These are phyloP conservation scores for Aspergillus sp. DNA, from an alignment of 2,329 filamentous ascomycete genomes.

Conservation along the genomic window DNA sequence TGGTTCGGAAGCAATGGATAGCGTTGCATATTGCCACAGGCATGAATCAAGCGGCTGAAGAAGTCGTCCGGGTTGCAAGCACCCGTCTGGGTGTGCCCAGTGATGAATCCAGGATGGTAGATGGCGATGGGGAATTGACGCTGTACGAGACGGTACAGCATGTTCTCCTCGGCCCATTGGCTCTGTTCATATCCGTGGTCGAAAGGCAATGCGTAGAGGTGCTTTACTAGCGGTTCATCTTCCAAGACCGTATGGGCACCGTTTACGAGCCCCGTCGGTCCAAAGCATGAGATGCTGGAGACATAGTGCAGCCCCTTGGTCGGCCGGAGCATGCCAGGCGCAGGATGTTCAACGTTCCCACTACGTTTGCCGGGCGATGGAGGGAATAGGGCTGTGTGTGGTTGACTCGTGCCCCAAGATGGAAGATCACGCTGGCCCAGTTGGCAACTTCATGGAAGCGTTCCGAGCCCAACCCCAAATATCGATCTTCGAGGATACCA, in stretches of 20 bases:
- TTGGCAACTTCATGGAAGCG: conserved; percentile 39
- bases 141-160: conserved; percentile 63
- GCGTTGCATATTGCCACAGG: conserved; percentile 61
- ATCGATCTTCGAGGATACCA: conserved; percentile 60
- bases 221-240: conserved; percentile 11
- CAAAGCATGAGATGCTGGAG: conserved; percentile 18
- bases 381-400: conserved; percentile 67
- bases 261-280: conserved; percentile 16
- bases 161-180: conserved; percentile 65
- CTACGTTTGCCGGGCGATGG: conserved; percentile 62
- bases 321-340: conserved; percentile 50
- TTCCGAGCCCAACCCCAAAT: conserved; percentile 40
- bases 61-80: conserved; percentile 69
- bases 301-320: conserved; percentile 14
- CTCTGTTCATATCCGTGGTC: conserved; percentile 77
- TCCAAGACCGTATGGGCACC: conserved; percentile 11
- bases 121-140: conserved; percentile 64
- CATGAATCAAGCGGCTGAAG: conserved; percentile 69
- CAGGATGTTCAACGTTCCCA: conserved; percentile 63
- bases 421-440: conserved; percentile 60
- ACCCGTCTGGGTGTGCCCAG: conserved; percentile 60
- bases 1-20: conserved; percentile 19
- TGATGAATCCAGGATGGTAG: conserved; percentile 71
- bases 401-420: conserved; percentile 68
- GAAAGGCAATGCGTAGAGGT: conserved; percentile 31